Conservation (phyloP, 345 rosid species). For the Linum lewisii region DNA sequence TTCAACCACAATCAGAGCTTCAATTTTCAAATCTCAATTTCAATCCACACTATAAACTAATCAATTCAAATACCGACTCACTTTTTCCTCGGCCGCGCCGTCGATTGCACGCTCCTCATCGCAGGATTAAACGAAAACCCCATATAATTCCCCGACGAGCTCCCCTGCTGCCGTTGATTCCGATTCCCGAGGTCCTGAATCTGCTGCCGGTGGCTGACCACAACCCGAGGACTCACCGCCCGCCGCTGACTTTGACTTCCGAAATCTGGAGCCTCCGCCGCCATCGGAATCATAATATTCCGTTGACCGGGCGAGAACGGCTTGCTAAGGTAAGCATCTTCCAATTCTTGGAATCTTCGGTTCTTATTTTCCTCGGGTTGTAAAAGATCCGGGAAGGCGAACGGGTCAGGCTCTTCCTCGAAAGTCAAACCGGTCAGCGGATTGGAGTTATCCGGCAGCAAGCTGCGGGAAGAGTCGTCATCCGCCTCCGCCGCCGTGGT, state of each 20-base stretch:
- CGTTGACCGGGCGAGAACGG: constrained; percentile 33
- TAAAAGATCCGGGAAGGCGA: constrained; percentile 24
- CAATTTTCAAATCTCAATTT: background rate
- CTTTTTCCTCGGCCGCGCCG: constrained; percentile 53
- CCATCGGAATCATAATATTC: constrained; percentile 4
- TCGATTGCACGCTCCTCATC: constrained; percentile 16
- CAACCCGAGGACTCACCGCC: background rate
- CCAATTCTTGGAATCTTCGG: constrained; percentile 34
- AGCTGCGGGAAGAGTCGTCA: background rate
- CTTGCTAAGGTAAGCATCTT: constrained; percentile 30
- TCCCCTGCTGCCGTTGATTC: constrained; percentile 8
- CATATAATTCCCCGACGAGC: background rate
- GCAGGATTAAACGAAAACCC: constrained; percentile 7
- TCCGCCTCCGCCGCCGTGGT: background rate
- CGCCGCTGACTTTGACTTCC: constrained; percentile 19
- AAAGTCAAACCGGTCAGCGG: constrained; percentile 32
- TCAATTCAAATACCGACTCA: constrained; percentile 10
- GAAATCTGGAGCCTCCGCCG: constrained; percentile 1
- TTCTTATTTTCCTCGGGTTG: background rate
- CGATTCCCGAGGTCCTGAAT: background rate
- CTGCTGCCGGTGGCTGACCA: constrained; percentile 4
- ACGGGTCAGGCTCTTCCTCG: constrained; percentile 23
- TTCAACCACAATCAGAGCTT: background rate
- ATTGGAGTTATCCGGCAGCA: constrained; percentile 1
- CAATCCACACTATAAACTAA: too few species aligned